Evolutionary conservation across 148 eudicot species (phyloP), one percentile per base, ranked within the genome.

Genomic region (Vaccinium macrocarpon): DNA sequence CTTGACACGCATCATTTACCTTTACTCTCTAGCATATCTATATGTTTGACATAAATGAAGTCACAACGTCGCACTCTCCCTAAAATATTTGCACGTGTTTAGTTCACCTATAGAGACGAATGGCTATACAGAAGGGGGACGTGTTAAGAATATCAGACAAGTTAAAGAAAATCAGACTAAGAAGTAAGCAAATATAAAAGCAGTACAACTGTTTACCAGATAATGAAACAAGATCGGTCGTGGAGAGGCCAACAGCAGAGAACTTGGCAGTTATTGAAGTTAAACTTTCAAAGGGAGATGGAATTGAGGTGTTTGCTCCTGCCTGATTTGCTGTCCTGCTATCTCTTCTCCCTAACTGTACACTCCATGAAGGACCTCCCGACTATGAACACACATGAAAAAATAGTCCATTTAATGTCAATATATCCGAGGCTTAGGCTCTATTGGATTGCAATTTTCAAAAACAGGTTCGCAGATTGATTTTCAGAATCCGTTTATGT

Each of bases 281-380:
- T 32, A 88, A 72, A 86, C 15, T 3, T 68, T 85, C 88, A 38
- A 81, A 75, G 14, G 86, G 82, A 32, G 76, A 56, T 12, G 84
- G 90, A 62, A 86, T 52, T 5, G 86, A 77, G 49, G 79, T 56
- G 75, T 88, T 83, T 15, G 88, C 88, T 84, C 66, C 64, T 19
- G 79, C 52, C 48, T 81, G 82, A 52, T 88, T 85, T 55, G 90
- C 90, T 25, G 82, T 86, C 82, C 1, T 50, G 84, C 90, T 76
- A 46, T 88, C 90, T 49, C 88, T 86, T 86, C 90, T 85, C 27
- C 90, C 90, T 23, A 88, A 12, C 42, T 79, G 81, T 15, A 86
- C 90, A 16, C 25, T 68, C 90, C 90, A 88, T 3, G 88, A 79
- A 16, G 90, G 90, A 19, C 90, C 90, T 4, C 90, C 90, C 21